A percentile compares a stretch with the other conserved stretches of the same genome.
phyloP scores from a whole-genome alignment of 2,329 filamentous ascomycete genomes.

The Paraconiothyrium brasiliense region DNA sequence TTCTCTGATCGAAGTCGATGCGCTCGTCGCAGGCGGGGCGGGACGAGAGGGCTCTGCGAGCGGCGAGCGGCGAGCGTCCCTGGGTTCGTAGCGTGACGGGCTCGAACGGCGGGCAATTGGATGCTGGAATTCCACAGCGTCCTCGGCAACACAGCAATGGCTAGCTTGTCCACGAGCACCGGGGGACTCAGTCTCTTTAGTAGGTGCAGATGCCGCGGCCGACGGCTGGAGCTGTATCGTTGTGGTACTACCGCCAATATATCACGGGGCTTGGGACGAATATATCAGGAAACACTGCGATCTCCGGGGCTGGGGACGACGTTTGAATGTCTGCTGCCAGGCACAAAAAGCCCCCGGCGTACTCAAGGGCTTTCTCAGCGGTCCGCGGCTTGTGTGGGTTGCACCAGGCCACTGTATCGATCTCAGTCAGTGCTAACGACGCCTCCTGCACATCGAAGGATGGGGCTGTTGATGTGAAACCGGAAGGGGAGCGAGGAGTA shows the following conservation, averaged over 20 bases:
- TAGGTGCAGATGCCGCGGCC: constrained; percentile 46
- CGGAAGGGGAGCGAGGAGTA: constrained; percentile 45
- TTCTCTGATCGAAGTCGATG: background rate
- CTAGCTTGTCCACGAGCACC: constrained; percentile 45
- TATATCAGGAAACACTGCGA: constrained; percentile 50
- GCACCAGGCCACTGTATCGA: constrained; percentile 49
- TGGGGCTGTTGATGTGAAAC: constrained; percentile 49
- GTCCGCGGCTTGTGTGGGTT: constrained; percentile 40
- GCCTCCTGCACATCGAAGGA: constrained; percentile 51
- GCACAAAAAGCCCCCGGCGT: constrained; percentile 43
- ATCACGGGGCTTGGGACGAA: constrained; percentile 46
- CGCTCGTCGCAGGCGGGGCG: constrained; percentile 13
- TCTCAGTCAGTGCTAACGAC: constrained; percentile 47
- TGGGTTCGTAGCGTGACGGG: constrained; percentile 33
- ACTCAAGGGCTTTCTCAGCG: constrained; percentile 1
- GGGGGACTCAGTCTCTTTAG: constrained; percentile 37
- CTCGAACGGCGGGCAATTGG: constrained; percentile 37
- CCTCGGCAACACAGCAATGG: constrained; percentile 39
- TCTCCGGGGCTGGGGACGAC: constrained; percentile 42
- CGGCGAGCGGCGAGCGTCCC: constrained; percentile 20
- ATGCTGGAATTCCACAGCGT: constrained; percentile 44
- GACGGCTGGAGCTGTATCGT: constrained; percentile 49
- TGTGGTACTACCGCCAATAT: constrained; percentile 52
- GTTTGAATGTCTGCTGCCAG: constrained; percentile 46
- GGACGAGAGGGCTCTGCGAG: constrained; percentile 6